Conservation (phyloP, 1,284 basidiomycete genomes). For the Trichosporon coremiiforme region DNA sequence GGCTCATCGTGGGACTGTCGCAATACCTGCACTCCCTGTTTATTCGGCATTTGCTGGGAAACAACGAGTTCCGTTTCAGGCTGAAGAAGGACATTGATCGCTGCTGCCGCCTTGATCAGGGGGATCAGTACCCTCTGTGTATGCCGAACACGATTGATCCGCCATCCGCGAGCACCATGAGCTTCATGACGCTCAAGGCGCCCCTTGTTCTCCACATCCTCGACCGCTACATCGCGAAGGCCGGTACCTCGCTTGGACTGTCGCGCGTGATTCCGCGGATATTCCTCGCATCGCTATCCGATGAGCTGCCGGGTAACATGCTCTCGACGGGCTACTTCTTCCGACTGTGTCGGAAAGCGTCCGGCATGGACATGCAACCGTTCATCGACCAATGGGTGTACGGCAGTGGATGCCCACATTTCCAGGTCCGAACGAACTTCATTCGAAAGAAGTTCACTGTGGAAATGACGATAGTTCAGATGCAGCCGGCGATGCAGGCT, state of each 20-base stretch:
- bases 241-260: conserved; percentile 90
- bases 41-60: conserved; percentile 83
- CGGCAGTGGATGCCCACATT: conserved; percentile 91
- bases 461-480: conserved; percentile 90
- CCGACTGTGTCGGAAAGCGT: conserved; percentile 88
- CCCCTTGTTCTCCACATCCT: conserved; percentile 95
- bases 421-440: conserved; percentile 86
- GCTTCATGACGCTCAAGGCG: conserved; percentile 93
- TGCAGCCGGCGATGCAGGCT: conserved; percentile 66
- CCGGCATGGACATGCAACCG: conserved; percentile 80
- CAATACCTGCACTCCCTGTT: conserved; percentile 89
- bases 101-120: conserved; percentile 84
- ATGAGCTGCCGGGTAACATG: conserved; percentile 81
- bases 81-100: conserved; percentile 96
- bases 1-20: conserved; percentile 92
- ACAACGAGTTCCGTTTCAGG: conserved; percentile 95
- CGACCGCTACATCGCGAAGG: conserved; percentile 88
- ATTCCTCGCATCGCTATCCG: conserved; percentile 90
- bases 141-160: conserved; percentile 80
- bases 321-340: conserved; percentile 90
- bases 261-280: conserved; percentile 93
- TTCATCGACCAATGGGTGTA: conserved; percentile 99
- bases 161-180: conserved; percentile 71
- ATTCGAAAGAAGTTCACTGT: conserved; percentile 98
- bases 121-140: conserved; percentile 89